These are phyloP conservation scores for Gossypium schwendimanii DNA, from an alignment of 441 rosid genomes.

Conservation along the genomic window DNA sequence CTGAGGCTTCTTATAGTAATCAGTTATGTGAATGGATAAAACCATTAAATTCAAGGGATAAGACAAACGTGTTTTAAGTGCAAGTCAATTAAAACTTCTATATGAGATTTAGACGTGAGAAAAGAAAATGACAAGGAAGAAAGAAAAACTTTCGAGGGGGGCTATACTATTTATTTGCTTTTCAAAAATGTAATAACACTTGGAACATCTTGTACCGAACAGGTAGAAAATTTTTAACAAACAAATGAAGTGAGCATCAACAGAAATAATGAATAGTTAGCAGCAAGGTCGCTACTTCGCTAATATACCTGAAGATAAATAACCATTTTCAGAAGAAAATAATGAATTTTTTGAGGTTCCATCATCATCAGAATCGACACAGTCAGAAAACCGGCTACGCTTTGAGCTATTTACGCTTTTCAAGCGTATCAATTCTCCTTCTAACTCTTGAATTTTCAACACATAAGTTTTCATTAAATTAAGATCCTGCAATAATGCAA, in stretches of 20 bases:
- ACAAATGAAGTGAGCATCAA: not conserved
- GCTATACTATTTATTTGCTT: not conserved
- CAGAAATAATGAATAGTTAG: not conserved
- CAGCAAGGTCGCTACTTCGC: not conserved
- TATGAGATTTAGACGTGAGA: not conserved
- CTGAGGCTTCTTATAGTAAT: not conserved
- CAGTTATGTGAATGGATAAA: not conserved
- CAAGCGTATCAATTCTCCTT: constrained; percentile 63
- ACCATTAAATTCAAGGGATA: not conserved
- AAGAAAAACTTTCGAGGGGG: not conserved
- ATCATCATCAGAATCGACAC: constrained; percentile 55
- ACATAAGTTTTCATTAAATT: constrained; percentile 68
- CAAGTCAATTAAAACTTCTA: not conserved
- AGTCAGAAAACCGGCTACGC: constrained; percentile 32
- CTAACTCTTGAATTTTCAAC: constrained; percentile 82
- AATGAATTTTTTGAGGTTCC: constrained; percentile 44
- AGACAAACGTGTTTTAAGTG: not conserved
- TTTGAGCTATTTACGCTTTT: constrained; percentile 43
- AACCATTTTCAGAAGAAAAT: constrained; percentile 50
- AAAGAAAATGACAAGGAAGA: not conserved
- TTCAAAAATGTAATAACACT: not conserved
- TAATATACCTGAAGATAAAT: constrained; percentile 48
- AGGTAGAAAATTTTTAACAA: not conserved
- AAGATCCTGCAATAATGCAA: constrained; percentile 43
- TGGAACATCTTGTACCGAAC: not conserved